Evolutionary conservation across 1,284 basidiomycete species (phyloP).

Genomic region (Dichomitus squalens): DNA sequence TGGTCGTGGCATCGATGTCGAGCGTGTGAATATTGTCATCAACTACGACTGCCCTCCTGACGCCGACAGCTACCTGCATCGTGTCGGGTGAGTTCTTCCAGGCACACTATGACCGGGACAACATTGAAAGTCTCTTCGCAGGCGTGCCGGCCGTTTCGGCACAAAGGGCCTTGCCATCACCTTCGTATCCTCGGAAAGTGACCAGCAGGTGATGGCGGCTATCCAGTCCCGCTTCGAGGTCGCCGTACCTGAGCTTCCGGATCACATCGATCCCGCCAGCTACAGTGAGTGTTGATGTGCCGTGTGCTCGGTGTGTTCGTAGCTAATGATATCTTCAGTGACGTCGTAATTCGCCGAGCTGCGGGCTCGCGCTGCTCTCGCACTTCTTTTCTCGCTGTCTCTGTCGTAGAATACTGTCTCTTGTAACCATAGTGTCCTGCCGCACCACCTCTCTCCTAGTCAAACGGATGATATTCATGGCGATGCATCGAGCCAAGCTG

Average conservation of each 20-base stretch:
- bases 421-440: conserved; percentile 24
- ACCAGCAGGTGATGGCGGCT: conserved; percentile 90
- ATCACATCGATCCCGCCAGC: conserved; percentile 86
- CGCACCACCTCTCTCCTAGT: conserved; percentile 8
- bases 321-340: conserved; percentile 30
- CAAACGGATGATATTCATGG: conserved; percentile 26
- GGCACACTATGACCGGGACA: neutral
- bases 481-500: neutral
- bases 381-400: conserved; percentile 13
- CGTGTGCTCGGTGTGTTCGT: neutral
- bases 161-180: conserved; percentile 99
- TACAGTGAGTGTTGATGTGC: conserved; percentile 64
- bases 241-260: conserved; percentile 90
- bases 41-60: conserved; percentile 97
- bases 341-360: conserved; percentile 36
- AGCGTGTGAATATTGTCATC: conserved; percentile 96
- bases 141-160: conserved; percentile 98
- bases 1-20: conserved; percentile 96
- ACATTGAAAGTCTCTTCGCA: conserved; percentile 28
- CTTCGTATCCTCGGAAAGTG: conserved; percentile 90
- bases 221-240: conserved; percentile 95
- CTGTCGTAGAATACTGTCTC: conserved; percentile 22
- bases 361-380: conserved; percentile 10
- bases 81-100: conserved; percentile 73
- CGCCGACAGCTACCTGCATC: conserved; percentile 97